Evolutionary conservation across 2,329 filamentous ascomycete genomes (phyloP), one percentile per base, ranked within the genome.

Genomic region (Phoma sp.): DNA sequence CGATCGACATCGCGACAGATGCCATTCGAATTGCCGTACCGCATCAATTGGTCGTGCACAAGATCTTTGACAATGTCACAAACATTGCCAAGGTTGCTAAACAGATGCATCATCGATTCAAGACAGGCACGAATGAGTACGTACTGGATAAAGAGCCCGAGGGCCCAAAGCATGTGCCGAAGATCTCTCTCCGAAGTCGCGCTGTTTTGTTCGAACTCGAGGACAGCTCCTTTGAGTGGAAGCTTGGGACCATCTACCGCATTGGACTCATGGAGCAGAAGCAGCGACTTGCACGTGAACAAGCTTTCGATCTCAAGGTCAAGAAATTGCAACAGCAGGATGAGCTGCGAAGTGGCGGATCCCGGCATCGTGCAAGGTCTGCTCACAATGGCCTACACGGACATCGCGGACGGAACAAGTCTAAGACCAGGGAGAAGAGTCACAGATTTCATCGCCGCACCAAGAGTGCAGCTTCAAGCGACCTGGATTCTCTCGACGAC

Each of bases 161-260:
- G 74, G 88, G 84, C 0, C 92, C 96, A 0, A 98, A 96, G 73
- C 81, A 85, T 40, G 87, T 99, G 0, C 95, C 95, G 1, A 94
- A 91, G 69, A 81, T 99, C 21, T 94, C 92, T 0, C 63, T 99
- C 9, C 86, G 92, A 46, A 89, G 89, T 50, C 90, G 90, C 65
- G 90, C 90, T 5, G 81, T 99, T 22, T 78, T 96, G 2, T 94
- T 99, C 55, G 94, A 98, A 70, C 82, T 99, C 32, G 95, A 99
- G 76, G 95, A 99, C 72, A 94, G 95, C 44, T 89, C 91, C 0
- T 99, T 99, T 68, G 95, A 99, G 74, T 99, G 93, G 91, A 98
- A 97, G 72, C 81, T 99, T 9, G 92, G 93, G 15, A 88, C 92
- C 70, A 99, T 99, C 46, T 99, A 98, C 74, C 88, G 94, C 29